Evolutionary conservation across 106 monocot species (phyloP).

Genomic region (Xerophyta viscosa): DNA sequence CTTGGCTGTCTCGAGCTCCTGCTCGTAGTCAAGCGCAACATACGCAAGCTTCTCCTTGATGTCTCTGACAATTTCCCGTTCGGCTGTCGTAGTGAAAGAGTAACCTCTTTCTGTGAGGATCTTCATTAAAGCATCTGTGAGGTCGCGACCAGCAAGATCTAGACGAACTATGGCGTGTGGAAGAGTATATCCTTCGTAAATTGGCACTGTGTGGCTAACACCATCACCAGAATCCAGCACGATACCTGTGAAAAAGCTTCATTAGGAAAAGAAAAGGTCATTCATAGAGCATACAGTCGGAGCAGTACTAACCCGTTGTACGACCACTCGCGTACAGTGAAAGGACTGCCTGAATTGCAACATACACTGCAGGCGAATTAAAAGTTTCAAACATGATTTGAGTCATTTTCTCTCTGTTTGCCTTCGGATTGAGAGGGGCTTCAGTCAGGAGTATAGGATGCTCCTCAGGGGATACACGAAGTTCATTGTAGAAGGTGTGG

Average conservation of each 20-base stretch:
- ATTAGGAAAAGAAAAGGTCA: not conserved
- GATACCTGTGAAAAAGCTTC: slow-evolving; percentile 4
- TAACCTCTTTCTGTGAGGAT: slow-evolving; percentile 29
- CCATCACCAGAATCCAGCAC: slow-evolving; percentile 23
- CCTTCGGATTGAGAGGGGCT: slow-evolving; percentile 37
- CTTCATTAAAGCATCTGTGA: slow-evolving; percentile 27
- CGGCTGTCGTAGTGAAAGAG: slow-evolving; percentile 25
- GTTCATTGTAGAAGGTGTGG: slow-evolving; percentile 37
- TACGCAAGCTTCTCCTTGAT: slow-evolving; percentile 24
- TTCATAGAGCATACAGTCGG: not conserved
- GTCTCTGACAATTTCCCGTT: slow-evolving; percentile 28
- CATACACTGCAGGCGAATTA: slow-evolving; percentile 31
- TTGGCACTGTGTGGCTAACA: slow-evolving; percentile 16
- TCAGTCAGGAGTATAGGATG: slow-evolving; percentile 33
- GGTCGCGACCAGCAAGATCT: slow-evolving; percentile 23
- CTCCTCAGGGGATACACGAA: slow-evolving; percentile 34
- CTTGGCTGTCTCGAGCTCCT: slow-evolving; percentile 25
- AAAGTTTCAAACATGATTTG: slow-evolving; percentile 42
- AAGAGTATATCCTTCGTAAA: slow-evolving; percentile 19
- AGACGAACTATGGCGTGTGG: slow-evolving; percentile 21
- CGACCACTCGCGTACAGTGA: slow-evolving; percentile 38
- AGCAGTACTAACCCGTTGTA: slow-evolving; percentile 22
- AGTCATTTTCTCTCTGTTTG: slow-evolving; percentile 38
- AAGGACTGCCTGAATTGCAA: slow-evolving; percentile 35
- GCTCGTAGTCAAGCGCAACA: slow-evolving; percentile 25